A percentile compares a stretch with the other conserved stretches of the same genome.
These are phyloP conservation scores for Quillaja saponaria DNA, from an alignment of 306 rosid genomes.

Conservation along the genomic window DNA sequence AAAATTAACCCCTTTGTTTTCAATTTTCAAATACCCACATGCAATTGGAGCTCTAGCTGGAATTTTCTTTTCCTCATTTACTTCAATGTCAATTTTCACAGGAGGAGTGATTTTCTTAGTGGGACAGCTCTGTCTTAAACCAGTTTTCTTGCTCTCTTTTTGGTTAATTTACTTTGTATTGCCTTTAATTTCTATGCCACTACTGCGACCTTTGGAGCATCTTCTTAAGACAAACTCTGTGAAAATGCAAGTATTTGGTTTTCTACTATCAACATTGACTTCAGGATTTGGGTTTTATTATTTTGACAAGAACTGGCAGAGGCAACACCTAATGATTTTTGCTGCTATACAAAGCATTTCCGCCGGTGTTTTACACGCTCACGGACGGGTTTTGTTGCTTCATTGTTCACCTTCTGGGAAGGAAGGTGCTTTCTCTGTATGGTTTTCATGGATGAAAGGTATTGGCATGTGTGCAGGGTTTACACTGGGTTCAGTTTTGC, in stretches of 20 bases:
- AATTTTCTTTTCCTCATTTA: constrained; percentile 61
- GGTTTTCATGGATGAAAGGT: constrained; percentile 66
- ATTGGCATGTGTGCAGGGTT: constrained; percentile 63
- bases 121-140: constrained; percentile 63
- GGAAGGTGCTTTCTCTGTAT: constrained; percentile 72
- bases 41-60: constrained; percentile 61
- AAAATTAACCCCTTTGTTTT: constrained; percentile 35
- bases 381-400: constrained; percentile 58
- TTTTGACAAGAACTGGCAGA: constrained; percentile 44
- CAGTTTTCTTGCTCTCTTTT: constrained; percentile 49
- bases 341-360: constrained; percentile 62
- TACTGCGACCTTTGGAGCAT: constrained; percentile 57
- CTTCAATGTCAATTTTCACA: constrained; percentile 69
- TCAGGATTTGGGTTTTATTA: constrained; percentile 64
- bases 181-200: constrained; percentile 65
- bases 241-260: constrained; percentile 79
- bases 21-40: constrained; percentile 59
- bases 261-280: constrained; percentile 46
- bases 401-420: constrained; percentile 74
- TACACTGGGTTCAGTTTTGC: constrained; percentile 46
- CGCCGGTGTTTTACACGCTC: constrained; percentile 60
- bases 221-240: constrained; percentile 52
- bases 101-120: constrained; percentile 67
- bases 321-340: constrained; percentile 40
- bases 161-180: constrained; percentile 76